Conservation (phyloP, 805 yeast genomes). For the Sugiyamaella lignohabitans region DNA sequence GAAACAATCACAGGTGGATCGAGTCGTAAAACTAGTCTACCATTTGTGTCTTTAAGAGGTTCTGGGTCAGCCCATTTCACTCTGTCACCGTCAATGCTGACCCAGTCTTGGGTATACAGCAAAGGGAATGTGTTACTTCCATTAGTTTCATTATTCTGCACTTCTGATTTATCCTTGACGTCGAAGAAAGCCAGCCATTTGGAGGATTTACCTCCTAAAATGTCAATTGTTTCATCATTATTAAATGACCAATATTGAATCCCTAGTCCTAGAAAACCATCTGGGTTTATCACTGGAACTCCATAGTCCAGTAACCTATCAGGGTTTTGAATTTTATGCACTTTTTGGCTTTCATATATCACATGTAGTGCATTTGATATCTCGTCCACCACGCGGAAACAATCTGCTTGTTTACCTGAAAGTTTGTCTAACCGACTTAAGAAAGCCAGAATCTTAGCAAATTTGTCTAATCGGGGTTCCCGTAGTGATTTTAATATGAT, state of each 20-base stretch:
- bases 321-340: not conserved
- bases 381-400: conserved; percentile 30
- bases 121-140: conserved; percentile 1
- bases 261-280: conserved; percentile 28
- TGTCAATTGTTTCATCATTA: not conserved
- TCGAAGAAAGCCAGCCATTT: conserved; percentile 2
- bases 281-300: conserved; percentile 27
- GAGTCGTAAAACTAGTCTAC: conserved; percentile 29
- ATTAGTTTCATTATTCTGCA: not conserved
- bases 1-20: conserved; percentile 32
- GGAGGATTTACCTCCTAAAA: not conserved
- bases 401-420: conserved; percentile 30
- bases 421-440: conserved; percentile 32
- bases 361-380: conserved; percentile 26
- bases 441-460: conserved; percentile 28
- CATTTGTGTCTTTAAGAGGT: conserved; percentile 22
- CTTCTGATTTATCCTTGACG: not conserved
- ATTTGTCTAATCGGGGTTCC: conserved; percentile 30
- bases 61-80: conserved; percentile 16
- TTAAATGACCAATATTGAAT: conserved; percentile 27
- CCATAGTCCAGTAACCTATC: conserved; percentile 22
- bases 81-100: not conserved
- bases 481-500: conserved; percentile 25
- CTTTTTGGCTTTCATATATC: conserved; percentile 1
- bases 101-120: conserved; percentile 22